Evolutionary conservation across 306 rosid species (phyloP), one percentile per base, ranked within the genome.

Genomic region (Rosa chinensis): DNA sequence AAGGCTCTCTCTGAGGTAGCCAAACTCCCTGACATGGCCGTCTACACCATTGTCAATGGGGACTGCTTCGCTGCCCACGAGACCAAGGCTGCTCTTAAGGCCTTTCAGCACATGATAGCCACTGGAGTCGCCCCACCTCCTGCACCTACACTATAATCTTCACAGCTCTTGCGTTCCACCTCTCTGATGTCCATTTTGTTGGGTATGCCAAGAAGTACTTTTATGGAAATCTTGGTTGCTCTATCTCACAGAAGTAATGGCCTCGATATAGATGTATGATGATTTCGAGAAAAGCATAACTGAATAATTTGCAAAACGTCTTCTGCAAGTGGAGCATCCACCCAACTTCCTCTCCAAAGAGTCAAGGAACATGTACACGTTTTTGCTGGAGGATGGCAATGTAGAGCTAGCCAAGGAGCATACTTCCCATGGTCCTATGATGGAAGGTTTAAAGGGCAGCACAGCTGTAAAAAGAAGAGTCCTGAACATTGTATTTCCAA

Each of bases 381-480:
- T 61, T 61, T 28, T 61, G 67, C 39, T 11, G 5, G 67, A 61
- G 4, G 40, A 61, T 25, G 18, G 40, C 37, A 10, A 10, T 10
- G 18, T 1, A 35, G 67, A 93, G 25, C 89, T 87, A 68, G 94
- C 96, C 2, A 32, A 87, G 61, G 92, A 88, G 52, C 89, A 91
- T 58, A 89, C 87, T 21, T 85, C 98, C 98, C 2, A 86, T 80
- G 16, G 85, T 93, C 66, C 86, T 82, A 90, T 86, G 9, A 70
- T 76, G 56, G 89, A 89, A 81, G 85, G 70, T 87, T 78, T 87
- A 0, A 70, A 62, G 23, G 70, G 45, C 52, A 48, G 11, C 52
- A 48, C 52, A 32, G 37, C 52, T 10, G 52, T 48, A 10, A 9
- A 25, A 10, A 48, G 52, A 48, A 48, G 52, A 4, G 52, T 48